Base-by-base conservation (phyloP, 2,329 filamentous ascomycete species). In the Shiraia bambusicola region DNA sequence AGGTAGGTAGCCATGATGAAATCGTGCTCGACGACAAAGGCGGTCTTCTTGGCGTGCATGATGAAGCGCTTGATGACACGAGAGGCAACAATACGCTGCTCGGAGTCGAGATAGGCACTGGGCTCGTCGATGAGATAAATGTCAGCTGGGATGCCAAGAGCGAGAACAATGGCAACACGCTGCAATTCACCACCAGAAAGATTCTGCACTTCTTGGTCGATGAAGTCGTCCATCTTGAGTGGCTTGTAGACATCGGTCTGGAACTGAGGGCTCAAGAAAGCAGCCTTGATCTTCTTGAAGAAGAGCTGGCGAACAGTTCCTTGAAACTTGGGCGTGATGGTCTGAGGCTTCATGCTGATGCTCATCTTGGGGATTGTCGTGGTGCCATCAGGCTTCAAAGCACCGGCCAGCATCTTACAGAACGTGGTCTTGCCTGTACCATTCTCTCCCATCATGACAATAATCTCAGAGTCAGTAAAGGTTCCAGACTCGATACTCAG, bases 391-490 rank as follows among this genome's bases (percentile, higher is more conserved):
- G 94, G 93, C 75, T 96, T 92, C 59, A 95, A 80, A 28, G 87
- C 88, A 66, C 94, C 94, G 43, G 93, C 93, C 55, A 98, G 79
- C 75, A 98, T 86, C 67, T 86, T 89, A 78, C 92, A 97, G 80
- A 98, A 98, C 4, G 93, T 98, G 1, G 93, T 98, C 80, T 98
- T 96, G 70, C 94, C 94, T 26, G 94, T 98, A 74, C 93, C 93
- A 74, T 98, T 98, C 77, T 97, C 92, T 58, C 93, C 93, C 93
- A 98, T 97, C 89, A 98, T 95, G 72, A 98, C 93, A 43, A 98
- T 83, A 58, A 98, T 98, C 69, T 98, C 93, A 0, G 93, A 98
- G 70, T 98, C 92, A 14, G 93, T 97, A 69, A 98, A 98, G 47
- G 85, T 78, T 58, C 94, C 93, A 16, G 80, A 43, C 33, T 97